A percentile compares a stretch with the other conserved stretches of the same genome.
phyloP scores from a whole-genome alignment of 139 green algal species.

The Penium margaritaceum region DNA sequence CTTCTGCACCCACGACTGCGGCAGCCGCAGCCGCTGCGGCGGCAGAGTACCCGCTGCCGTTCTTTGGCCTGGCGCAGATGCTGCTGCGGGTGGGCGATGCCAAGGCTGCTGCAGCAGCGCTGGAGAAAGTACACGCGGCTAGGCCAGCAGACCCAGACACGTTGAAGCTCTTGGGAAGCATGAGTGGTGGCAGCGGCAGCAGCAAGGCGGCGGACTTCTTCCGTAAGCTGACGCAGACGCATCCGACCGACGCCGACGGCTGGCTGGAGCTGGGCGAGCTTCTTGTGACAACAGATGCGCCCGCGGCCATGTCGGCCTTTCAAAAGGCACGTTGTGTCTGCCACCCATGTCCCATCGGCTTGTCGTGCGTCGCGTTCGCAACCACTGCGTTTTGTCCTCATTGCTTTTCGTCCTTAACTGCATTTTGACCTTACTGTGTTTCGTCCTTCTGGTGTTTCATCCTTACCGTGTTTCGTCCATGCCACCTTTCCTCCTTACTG shows the following conservation, averaged over 20 bases:
- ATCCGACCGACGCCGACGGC: background rate
- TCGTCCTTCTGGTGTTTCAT: no score
- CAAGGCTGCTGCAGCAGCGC: slow-evolving; percentile 13
- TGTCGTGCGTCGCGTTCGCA: no score
- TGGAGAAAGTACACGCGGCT: slow-evolving; percentile 14
- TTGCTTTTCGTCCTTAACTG: no score
- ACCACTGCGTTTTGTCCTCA: no score
- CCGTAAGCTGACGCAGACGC: background rate
- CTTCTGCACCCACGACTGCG: no score
- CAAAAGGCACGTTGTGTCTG: no score
- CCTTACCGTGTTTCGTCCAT: no score
- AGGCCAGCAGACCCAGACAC: background rate
- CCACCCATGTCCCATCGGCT: no score
- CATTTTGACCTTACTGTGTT: no score
- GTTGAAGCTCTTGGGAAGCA: background rate
- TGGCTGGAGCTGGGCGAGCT: slow-evolving; percentile 6
- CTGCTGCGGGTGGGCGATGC: background rate
- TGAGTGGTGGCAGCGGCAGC: slow-evolving; percentile 1
- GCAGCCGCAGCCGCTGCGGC: no score
- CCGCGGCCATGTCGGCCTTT: slow-evolving; percentile 21
- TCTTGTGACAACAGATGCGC: background rate
- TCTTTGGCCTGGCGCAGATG: slow-evolving; percentile 1
- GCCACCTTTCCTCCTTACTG: no score
- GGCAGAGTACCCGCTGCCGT: no score
- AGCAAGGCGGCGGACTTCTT: background rate